Evolutionary conservation across 768 basidiomycete genomes (phyloP).

Genomic region (Leccinum pellstonianum): DNA sequence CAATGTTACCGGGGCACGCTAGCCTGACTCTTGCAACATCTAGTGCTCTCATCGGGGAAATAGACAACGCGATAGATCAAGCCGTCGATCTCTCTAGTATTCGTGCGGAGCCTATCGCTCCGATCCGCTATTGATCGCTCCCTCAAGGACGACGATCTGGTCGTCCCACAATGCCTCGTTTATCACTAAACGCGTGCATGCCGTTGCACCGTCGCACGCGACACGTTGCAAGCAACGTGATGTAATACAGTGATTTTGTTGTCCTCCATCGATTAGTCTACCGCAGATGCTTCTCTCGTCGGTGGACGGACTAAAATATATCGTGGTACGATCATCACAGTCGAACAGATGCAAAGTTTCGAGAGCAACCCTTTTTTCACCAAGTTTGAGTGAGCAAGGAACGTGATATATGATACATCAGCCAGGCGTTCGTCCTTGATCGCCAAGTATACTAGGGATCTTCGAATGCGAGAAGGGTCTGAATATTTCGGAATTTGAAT

Average conservation of each 20-base stretch:
- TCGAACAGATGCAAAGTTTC: not conserved
- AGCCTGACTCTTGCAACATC: not conserved
- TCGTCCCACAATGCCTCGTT: not conserved
- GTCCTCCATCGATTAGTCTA: not conserved
- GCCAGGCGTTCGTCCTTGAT: too few relatives aligned
- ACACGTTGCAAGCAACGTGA: not conserved
- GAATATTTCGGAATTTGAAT: not conserved
- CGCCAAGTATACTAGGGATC: too few relatives aligned
- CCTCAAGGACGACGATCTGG: not conserved
- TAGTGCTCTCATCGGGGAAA: constrained; percentile 78
- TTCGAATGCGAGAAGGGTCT: too few relatives aligned
- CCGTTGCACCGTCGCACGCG: not conserved
- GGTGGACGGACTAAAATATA: not conserved
- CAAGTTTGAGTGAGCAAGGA: not conserved
- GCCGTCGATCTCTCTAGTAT: constrained; percentile 70
- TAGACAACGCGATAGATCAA: constrained; percentile 80
- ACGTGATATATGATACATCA: too few relatives aligned
- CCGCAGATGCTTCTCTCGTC: not conserved
- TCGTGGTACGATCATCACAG: not conserved
- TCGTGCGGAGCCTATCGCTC: constrained; percentile 83
- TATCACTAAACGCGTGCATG: not conserved
- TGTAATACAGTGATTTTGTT: not conserved
- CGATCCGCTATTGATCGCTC: constrained; percentile 64
- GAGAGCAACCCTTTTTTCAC: not conserved
- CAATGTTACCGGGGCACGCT: not conserved